Evolutionary conservation across 257 asterid genomes (phyloP), one percentile per base, ranked within the genome.

Genomic region (Rehmannia glutinosa): DNA sequence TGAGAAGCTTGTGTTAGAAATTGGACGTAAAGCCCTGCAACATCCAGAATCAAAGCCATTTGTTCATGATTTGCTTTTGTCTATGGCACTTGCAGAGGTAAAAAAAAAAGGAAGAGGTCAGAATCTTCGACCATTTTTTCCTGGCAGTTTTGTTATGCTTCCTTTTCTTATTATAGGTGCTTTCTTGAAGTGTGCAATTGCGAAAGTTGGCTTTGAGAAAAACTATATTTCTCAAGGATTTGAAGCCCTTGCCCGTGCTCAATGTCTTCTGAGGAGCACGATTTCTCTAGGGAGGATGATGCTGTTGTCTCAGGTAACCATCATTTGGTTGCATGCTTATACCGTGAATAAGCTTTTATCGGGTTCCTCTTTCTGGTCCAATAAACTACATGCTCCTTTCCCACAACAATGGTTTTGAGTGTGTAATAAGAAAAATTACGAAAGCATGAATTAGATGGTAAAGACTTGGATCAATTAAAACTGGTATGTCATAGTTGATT

Each of bases 231-330:
- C 99, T 68, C 91, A 81, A 81, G 99, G 98, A 64, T 94, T 94
- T 84, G 98, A 94, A 84, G 99, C 99, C 72, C 99, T 94, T 81
- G 96, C 95, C 55, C 97, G 96, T 73, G 99, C 99, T 75, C 99
- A 89, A 47, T 81, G 93, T 81, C 89, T 91, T 51, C 83, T 94
- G 43, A 77, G 96, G 83, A 94, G 97, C 83, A 87, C 87, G 79
- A 75, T 62, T 71, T 88, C 99, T 71, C 98, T 94, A 53, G 96
- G 85, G 74, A 89, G 89, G 92, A 80, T 89, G 90, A 82, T 75
- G 45, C 56, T 94, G 74, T 84, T 91, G 79, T 85, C 95, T 57
- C 95, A 94, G 99, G 99, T 91, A 73, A 72, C 47, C 50, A 35
- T 75, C 70, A 17, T 38, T 70, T 43, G 42, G 56, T 11, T 49